Conservation (phyloP, 805 yeast species). For the Candida ovalis region DNA sequence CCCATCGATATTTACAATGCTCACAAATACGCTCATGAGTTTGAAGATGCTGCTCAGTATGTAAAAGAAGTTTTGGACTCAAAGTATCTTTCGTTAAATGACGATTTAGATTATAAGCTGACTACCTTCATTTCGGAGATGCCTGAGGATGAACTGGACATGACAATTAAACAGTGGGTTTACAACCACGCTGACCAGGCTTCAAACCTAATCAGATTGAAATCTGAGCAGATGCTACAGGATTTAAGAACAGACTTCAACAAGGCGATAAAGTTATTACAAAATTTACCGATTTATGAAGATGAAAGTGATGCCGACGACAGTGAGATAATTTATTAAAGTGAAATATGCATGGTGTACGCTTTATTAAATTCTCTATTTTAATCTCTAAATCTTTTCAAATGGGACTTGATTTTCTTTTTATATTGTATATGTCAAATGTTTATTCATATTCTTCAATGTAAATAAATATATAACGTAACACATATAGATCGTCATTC, state of each 20-base stretch:
- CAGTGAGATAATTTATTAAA: constrained; percentile 8
- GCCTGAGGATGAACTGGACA: constrained; percentile 64
- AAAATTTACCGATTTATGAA: constrained; percentile 31
- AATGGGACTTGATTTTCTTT: too few species aligned
- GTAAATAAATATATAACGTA: too few species aligned
- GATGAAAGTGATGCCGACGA: constrained; percentile 10
- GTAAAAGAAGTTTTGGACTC: constrained; percentile 28
- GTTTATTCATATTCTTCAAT: too few species aligned
- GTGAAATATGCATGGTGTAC: background rate
- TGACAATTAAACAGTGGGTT: constrained; percentile 74
- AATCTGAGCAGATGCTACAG: constrained; percentile 44
- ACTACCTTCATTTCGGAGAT: constrained; percentile 61
- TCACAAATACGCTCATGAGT: constrained; percentile 25
- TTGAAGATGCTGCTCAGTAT: constrained; percentile 30
- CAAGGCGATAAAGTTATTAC: constrained; percentile 43
- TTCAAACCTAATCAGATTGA: constrained; percentile 41
- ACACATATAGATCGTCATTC: too few species aligned
- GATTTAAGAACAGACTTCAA: constrained; percentile 46
- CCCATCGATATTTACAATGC: constrained; percentile 29
- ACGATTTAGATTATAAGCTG: constrained; percentile 64
- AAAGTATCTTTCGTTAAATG: constrained; percentile 38
- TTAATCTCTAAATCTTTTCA: too few species aligned
- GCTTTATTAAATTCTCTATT: too few species aligned
- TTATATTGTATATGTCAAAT: too few species aligned
- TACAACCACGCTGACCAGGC: constrained; percentile 52